phyloP scores from a whole-genome alignment of 352 stramenopile species.

The Phytophthora sansomeana region DNA sequence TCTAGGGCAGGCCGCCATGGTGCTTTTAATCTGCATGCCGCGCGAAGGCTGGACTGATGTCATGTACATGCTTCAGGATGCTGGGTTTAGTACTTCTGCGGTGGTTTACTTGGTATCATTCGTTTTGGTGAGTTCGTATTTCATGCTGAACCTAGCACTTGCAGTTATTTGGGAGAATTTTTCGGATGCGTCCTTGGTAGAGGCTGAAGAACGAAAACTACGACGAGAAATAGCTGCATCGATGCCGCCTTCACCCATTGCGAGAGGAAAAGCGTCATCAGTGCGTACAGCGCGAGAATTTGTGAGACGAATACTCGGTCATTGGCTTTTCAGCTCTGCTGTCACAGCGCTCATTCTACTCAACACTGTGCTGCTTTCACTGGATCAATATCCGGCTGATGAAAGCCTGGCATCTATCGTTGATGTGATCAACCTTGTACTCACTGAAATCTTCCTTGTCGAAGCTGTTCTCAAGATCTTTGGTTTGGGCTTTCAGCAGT shows the following conservation, averaged over 20 bases:
- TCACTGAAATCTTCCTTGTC: constrained; percentile 60
- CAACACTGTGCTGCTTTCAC: constrained; percentile 85
- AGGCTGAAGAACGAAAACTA: constrained; percentile 49
- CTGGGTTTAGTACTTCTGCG: constrained; percentile 47
- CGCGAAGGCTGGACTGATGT: constrained; percentile 89
- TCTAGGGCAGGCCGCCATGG: constrained; percentile 79
- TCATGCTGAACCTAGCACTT: constrained; percentile 92
- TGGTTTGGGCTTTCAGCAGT: constrained; percentile 60
- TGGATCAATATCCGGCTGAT: constrained; percentile 78
- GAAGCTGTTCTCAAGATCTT: constrained; percentile 77
- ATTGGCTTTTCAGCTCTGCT: constrained; percentile 65
- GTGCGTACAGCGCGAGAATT: constrained; percentile 17
- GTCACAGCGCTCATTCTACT: constrained; percentile 70
- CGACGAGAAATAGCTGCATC: constrained; percentile 36
- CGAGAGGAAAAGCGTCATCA: constrained; percentile 8
- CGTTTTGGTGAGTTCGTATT: constrained; percentile 89
- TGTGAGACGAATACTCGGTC: constrained; percentile 41
- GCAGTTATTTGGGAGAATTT: constrained; percentile 91
- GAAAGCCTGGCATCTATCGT: constrained; percentile 39
- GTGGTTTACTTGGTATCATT: constrained; percentile 89
- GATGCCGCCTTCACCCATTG: constrained; percentile 2
- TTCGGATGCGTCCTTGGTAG: constrained; percentile 63
- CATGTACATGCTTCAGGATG: constrained; percentile 74
- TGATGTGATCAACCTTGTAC: constrained; percentile 66
- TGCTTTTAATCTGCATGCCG: constrained; percentile 92